These are phyloP conservation scores for Chlamydomonas urium DNA, from an alignment of 139 green algal genomes.

Conservation along the genomic window DNA sequence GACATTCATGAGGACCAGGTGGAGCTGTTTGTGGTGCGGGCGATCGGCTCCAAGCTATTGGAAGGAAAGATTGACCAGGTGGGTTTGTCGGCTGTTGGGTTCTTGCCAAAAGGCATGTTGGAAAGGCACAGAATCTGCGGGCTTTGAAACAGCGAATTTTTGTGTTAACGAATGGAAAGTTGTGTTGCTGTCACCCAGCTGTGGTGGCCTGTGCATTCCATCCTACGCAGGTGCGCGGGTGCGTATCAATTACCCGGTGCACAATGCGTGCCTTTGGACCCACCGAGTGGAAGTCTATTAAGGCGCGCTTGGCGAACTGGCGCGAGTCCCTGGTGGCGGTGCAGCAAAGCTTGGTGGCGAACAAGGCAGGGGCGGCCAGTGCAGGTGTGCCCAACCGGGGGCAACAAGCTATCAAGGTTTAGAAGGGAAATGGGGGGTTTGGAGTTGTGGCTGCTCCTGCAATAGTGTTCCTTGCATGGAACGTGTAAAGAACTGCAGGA, in stretches of 20 bases:
- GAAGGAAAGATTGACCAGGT: slow-evolving; percentile 53
- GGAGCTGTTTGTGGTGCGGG: slow-evolving; percentile 40
- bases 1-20: slow-evolving; percentile 45
- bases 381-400: slow-evolving; percentile 5
- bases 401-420: slow-evolving; percentile 13
- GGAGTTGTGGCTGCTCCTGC: no score
- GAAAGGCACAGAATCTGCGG: background rate
- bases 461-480: no score
- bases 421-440: no score
- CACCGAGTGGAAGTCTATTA: slow-evolving; percentile 35
- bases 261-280: slow-evolving; percentile 40
- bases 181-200: no score
- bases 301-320: slow-evolving; percentile 26
- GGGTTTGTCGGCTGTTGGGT: background rate
- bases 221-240: slow-evolving; percentile 15
- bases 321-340: slow-evolving; percentile 8
- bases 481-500: no score
- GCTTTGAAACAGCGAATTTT: background rate
- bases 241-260: slow-evolving; percentile 33
- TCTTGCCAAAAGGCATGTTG: background rate
- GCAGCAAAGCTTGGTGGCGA: slow-evolving; percentile 1
- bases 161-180: no score
- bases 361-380: slow-evolving; percentile 11
- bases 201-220: background rate
- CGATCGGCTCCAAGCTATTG: slow-evolving; percentile 51